phyloP scores from a whole-genome alignment of 495 filamentous ascomycete species.

The Penicillium waksmanii region DNA sequence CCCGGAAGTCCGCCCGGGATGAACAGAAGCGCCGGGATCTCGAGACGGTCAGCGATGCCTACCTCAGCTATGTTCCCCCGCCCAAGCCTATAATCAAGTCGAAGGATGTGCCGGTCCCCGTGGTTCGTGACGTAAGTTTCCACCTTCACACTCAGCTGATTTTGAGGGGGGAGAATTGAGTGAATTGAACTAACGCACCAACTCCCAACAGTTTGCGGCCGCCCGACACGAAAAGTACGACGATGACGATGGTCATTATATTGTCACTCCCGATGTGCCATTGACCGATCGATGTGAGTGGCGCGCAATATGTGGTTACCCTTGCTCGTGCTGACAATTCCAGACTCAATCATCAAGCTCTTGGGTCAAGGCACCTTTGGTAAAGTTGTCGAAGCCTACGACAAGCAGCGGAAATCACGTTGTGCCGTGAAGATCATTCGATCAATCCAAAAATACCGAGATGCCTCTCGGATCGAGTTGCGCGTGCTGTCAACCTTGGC shows the following conservation, averaged over 20 bases:
- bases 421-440: conserved; percentile 98
- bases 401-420: conserved; percentile 70
- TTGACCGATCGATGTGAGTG: conserved; percentile 88
- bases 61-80: conserved; percentile 79
- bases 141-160: conserved; percentile 11
- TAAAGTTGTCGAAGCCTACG: conserved; percentile 92
- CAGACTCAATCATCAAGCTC: conserved; percentile 84
- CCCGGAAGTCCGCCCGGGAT: conserved; percentile 74
- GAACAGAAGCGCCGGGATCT: conserved; percentile 78
- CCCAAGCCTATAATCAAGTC: conserved; percentile 89
- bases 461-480: conserved; percentile 94
- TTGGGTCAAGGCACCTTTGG: conserved; percentile 98
- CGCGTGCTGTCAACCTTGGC: conserved; percentile 88
- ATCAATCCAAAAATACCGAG: conserved; percentile 96
- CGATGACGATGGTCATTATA: conserved; percentile 96
- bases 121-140: conserved; percentile 78
- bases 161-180: neutral
- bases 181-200: conserved; percentile 13
- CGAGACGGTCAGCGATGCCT: conserved; percentile 69
- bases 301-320: neutral
- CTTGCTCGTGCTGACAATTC: neutral
- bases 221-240: conserved; percentile 69
- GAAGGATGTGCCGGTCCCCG: conserved; percentile 82
- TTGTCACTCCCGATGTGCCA: conserved; percentile 79
- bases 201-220: conserved; percentile 42